Base-by-base conservation (phyloP, 2,329 filamentous ascomycete species). In the Fusarium compactum region DNA sequence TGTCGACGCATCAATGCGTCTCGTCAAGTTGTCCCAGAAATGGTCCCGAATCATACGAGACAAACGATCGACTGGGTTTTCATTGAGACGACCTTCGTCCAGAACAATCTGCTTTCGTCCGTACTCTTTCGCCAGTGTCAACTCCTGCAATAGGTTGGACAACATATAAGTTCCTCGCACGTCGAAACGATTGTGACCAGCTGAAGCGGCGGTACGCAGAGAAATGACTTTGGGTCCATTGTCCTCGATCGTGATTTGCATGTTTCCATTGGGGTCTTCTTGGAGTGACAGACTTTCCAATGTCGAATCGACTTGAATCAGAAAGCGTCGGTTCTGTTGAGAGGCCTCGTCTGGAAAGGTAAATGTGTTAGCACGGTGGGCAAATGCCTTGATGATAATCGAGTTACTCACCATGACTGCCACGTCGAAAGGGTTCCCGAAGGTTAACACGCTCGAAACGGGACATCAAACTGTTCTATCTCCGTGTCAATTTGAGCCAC, bases 201-300 rank as follows among this genome's bases (percentile, higher is more conserved):
- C 93, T 38, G 95, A 98, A 24, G 89, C 91, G 29, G 92, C 92
- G 5, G 95, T 98, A 70, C 94, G 92, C 40, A 98, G 84, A 40
- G 92, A 91, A 58, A 98, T 87, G 47, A 94, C 91, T 87, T 98
- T 99, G 52, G 96, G 95, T 0, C 96, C 96, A 70, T 89, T 88
- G 82, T 99, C 96, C 78, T 98, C 96, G 75, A 98, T 97, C 30
- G 96, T 99, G 79, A 99, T 99, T 80, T 98, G 95, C 86, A 94
- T 93, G 80, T 99, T 98, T 60, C 89, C 86, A 81, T 99, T 95
- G 30, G 95, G 97, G 77, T 99, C 96, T 80, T 99, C 96, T 72
- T 95, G 92, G 40, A 89, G 89, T 67, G 94, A 86, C 46, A 99
- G 85, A 63, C 88, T 91, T 77, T 94, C 87, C 61, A 97, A 86